Conservation (phyloP, 192 early-diverging fungal genomes). For the Piromyces finnis region DNA sequence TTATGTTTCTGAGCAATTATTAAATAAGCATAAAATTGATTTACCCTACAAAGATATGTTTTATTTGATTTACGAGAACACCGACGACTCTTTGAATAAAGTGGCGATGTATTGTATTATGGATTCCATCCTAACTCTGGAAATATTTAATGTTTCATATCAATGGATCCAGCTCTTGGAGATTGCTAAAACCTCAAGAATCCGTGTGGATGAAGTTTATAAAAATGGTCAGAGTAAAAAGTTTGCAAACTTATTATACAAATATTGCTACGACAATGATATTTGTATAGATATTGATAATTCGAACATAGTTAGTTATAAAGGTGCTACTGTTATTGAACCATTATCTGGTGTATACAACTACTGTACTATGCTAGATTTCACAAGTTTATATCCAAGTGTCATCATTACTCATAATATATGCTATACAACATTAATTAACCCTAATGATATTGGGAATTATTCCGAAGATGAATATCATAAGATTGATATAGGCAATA, state of each 20-base stretch:
- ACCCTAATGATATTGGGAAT: neutral
- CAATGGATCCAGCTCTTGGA: too few relatives aligned
- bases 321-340: neutral
- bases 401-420: neutral
- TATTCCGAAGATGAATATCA: neutral
- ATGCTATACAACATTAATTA: neutral
- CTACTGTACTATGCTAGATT: neutral
- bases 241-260: neutral
- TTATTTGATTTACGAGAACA: too few relatives aligned
- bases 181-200: too few relatives aligned
- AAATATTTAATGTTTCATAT: too few relatives aligned
- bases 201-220: too few relatives aligned
- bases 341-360: neutral
- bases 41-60: too few relatives aligned
- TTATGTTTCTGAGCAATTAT: too few relatives aligned
- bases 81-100: too few relatives aligned
- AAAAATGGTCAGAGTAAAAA: neutral
- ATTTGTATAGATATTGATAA: neutral
- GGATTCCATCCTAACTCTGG: too few relatives aligned
- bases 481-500: neutral
- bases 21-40: too few relatives aligned
- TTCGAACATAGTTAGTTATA: neutral
- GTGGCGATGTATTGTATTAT: too few relatives aligned
- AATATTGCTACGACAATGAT: neutral
- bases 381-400: neutral